Evolutionary conservation across 225 moss, liverwort and hornwort species (phyloP).

Genomic region (Thuidium tamariscinum): DNA sequence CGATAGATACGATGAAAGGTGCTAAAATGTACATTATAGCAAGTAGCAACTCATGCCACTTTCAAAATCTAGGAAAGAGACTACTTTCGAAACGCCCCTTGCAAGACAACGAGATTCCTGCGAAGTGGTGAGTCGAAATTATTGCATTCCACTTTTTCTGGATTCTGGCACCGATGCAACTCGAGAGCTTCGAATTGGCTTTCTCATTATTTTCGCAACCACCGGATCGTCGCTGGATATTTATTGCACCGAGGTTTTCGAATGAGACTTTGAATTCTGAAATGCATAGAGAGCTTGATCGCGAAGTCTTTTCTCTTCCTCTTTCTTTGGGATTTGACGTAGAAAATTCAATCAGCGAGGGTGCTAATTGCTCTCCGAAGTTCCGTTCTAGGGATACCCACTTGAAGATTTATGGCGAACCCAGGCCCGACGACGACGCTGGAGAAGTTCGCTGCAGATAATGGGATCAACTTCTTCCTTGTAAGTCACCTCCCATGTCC

Average conservation of each 20-base stretch:
- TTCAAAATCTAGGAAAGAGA: neutral
- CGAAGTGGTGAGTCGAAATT: constrained; percentile 4
- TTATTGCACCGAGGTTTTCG: neutral
- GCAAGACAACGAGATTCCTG: neutral
- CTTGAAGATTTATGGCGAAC: neutral
- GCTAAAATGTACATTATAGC: neutral
- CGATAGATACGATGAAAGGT: neutral
- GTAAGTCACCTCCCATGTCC: neutral
- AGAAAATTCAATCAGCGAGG: neutral
- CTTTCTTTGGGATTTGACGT: neutral
- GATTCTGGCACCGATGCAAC: neutral
- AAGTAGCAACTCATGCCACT: fast-evolving
- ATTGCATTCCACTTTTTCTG: neutral
- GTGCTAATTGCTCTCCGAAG: neutral
- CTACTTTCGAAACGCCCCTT: neutral
- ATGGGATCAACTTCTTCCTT: constrained; percentile 31
- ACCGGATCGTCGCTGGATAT: neutral
- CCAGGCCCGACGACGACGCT: neutral
- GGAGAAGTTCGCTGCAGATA: constrained; percentile 23
- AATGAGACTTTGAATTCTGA: neutral
- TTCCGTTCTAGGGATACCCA: neutral
- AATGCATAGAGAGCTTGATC: neutral
- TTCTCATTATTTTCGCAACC: neutral
- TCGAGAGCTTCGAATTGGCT: neutral
- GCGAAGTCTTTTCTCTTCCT: neutral